Evolutionary conservation across 2,329 filamentous ascomycete genomes (phyloP).

Genomic region (Apiospora arundinis): DNA sequence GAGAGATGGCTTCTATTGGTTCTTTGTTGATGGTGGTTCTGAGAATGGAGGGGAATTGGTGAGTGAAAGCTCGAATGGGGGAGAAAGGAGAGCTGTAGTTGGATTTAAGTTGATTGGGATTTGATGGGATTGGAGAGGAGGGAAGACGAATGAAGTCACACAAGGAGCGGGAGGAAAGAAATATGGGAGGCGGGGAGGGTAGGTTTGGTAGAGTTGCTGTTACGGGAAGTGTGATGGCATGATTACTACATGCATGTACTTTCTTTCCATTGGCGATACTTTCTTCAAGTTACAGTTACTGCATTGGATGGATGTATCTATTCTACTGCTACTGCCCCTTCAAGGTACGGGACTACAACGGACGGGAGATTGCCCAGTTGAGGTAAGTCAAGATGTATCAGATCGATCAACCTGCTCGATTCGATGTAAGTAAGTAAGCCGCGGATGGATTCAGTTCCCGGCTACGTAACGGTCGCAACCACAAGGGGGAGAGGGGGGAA

Average conservation of each 20-base stretch:
- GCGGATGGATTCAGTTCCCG: background rate
- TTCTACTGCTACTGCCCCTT: background rate
- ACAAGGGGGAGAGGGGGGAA: background rate
- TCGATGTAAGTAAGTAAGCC: background rate
- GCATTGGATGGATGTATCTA: background rate
- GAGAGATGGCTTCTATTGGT: too few relatives aligned
- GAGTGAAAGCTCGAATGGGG: too few relatives aligned
- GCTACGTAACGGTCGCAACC: background rate
- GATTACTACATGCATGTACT: slow-evolving; percentile 17
- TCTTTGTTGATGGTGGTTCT: background rate
- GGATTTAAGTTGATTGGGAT: slow-evolving; percentile 6
- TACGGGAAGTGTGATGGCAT: slow-evolving; percentile 20
- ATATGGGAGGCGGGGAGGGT: slow-evolving; percentile 10
- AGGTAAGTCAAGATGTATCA: background rate
- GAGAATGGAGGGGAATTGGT: too few relatives aligned
- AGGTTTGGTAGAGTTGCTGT: background rate
- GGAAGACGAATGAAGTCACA: slow-evolving; percentile 11
- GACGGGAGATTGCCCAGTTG: too few relatives aligned
- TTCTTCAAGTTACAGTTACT: background rate
- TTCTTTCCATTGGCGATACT: background rate
- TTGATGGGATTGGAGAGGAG: slow-evolving; percentile 1
- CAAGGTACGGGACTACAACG: background rate
- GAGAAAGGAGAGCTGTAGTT: slow-evolving; percentile 3
- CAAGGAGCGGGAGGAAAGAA: background rate
- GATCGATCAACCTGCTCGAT: background rate